phyloP scores from a whole-genome alignment of 805 yeast genomes.

The Cyberlindnera saturnus region DNA sequence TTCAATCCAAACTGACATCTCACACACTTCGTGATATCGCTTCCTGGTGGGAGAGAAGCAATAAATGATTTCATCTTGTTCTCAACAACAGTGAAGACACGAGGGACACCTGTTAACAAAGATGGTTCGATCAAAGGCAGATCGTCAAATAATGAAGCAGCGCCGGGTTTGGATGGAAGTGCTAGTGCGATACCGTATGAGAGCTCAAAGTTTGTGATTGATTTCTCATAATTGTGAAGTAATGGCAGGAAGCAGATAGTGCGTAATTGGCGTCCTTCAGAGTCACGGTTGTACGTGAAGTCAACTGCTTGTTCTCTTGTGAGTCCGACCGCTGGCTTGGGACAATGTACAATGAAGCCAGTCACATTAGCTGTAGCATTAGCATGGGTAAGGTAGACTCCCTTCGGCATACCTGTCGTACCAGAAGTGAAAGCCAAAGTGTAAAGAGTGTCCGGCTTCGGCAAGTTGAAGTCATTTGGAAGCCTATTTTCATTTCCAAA shows the following conservation, averaged over 20 bases:
- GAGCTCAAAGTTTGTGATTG: conserved; percentile 33
- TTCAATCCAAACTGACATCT: conserved; percentile 32
- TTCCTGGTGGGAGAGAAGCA: conserved; percentile 3
- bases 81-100: conserved; percentile 48
- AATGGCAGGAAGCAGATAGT: conserved; percentile 41
- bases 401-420: conserved; percentile 60
- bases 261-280: conserved; percentile 16
- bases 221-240: conserved; percentile 54
- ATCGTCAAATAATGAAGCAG: conserved; percentile 41
- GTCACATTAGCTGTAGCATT: conserved; percentile 38
- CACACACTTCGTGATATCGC: conserved; percentile 15
- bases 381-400: conserved; percentile 55
- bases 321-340: conserved; percentile 22
- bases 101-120: conserved; percentile 45
- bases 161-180: conserved; percentile 40
- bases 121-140: conserved; percentile 41
- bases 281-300: conserved; percentile 14
- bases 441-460: conserved; percentile 35
- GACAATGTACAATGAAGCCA: conserved; percentile 23
- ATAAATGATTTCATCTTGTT: conserved; percentile 15
- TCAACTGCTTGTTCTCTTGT: conserved; percentile 8
- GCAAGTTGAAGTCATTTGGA: conserved; percentile 23
- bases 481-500: conserved; percentile 32
- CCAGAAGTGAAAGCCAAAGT: conserved; percentile 61
- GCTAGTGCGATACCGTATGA: conserved; percentile 38